phyloP scores from a whole-genome alignment of 2,329 filamentous ascomycete genomes.

The Colletotrichum nymphaeae region DNA sequence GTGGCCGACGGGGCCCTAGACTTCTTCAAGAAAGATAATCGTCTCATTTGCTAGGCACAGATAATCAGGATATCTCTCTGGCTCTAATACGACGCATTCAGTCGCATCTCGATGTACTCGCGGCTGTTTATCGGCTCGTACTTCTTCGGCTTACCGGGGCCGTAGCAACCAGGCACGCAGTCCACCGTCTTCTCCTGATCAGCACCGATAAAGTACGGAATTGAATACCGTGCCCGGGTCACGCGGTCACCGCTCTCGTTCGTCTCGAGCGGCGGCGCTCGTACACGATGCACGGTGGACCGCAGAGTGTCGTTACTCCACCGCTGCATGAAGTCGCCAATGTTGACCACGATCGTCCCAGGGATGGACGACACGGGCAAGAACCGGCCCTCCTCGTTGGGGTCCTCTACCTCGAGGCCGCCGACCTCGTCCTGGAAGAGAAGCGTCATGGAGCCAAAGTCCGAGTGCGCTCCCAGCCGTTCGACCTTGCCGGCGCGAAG shows the following conservation, averaged over 20 bases:
- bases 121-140: constrained; percentile 55
- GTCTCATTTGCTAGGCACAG: too few species aligned
- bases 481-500: constrained; percentile 40
- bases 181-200: constrained; percentile 62
- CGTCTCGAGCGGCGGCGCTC: constrained; percentile 31
- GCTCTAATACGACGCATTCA: constrained; percentile 38
- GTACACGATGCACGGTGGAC: constrained; percentile 47
- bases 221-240: constrained; percentile 66
- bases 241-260: constrained; percentile 47
- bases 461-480: constrained; percentile 43
- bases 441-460: constrained; percentile 56
- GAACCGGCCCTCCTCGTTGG: constrained; percentile 47
- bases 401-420: constrained; percentile 59
- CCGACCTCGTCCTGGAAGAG: constrained; percentile 58
- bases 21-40: neutral
- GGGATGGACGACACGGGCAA: constrained; percentile 42
- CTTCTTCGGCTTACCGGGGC: constrained; percentile 55
- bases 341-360: constrained; percentile 52
- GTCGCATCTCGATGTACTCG: constrained; percentile 44
- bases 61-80: neutral
- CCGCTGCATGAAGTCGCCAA: constrained; percentile 52
- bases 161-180: constrained; percentile 59
- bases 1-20: neutral
- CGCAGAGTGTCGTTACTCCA: constrained; percentile 50
- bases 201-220: constrained; percentile 68